Conservation (phyloP, 1,284 basidiomycete genomes). For the Ganoderma resinaceum region DNA sequence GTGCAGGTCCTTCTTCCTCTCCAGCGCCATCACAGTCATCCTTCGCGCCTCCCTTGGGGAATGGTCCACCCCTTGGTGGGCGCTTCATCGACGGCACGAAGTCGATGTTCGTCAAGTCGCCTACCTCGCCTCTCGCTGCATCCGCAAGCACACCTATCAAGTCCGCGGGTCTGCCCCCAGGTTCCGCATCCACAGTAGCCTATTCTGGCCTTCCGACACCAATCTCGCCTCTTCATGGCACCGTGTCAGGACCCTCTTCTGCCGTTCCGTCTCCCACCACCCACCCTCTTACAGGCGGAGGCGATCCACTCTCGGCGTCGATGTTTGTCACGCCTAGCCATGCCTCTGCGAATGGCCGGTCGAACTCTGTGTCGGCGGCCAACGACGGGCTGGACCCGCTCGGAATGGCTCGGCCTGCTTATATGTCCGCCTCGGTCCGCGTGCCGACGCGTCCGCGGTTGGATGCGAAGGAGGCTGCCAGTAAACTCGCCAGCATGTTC, state of each 20-base stretch:
- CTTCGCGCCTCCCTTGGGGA: slow-evolving; percentile 38
- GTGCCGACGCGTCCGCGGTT: slow-evolving; percentile 71
- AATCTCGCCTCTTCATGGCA: slow-evolving; percentile 34
- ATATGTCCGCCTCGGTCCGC: slow-evolving; percentile 73
- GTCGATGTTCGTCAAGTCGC: slow-evolving; percentile 73
- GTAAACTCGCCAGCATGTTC: slow-evolving; percentile 88
- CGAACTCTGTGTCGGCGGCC: slow-evolving; percentile 28
- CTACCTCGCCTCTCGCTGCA: slow-evolving; percentile 45
- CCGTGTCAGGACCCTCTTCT: slow-evolving; percentile 20
- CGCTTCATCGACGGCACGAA: slow-evolving; percentile 74
- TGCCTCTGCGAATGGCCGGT: slow-evolving; percentile 28
- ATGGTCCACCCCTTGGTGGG: slow-evolving; percentile 64
- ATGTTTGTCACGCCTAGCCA: slow-evolving; percentile 19
- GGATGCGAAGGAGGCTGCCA: slow-evolving; percentile 85
- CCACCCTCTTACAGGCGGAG: slow-evolving; percentile 30
- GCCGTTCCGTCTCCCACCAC: slow-evolving; percentile 22
- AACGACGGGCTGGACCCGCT: slow-evolving; percentile 63
- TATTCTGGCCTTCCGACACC: slow-evolving; percentile 29
- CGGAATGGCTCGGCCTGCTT: slow-evolving; percentile 59
- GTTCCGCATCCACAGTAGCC: slow-evolving; percentile 23
- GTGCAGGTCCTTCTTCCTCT: slow-evolving; percentile 55
- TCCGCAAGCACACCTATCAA: slow-evolving; percentile 20
- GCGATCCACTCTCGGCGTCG: slow-evolving; percentile 33
- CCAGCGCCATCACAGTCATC: slow-evolving; percentile 28
- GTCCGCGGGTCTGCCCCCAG: slow-evolving; percentile 21